Evolutionary conservation across 768 basidiomycete species (phyloP).

Genomic region (Suillus brevipes): DNA sequence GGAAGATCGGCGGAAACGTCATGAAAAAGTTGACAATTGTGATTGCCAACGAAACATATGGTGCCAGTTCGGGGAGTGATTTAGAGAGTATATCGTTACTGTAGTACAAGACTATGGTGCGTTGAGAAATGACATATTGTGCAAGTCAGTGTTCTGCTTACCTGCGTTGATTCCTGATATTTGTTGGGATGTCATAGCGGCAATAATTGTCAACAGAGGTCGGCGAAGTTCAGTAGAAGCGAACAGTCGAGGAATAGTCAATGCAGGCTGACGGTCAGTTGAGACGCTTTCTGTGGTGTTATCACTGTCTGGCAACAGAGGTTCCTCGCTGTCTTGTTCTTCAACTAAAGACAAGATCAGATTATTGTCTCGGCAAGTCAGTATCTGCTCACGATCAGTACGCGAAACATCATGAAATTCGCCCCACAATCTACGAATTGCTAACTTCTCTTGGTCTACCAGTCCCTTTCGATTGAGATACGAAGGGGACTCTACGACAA

Average conservation of each 20-base stretch:
- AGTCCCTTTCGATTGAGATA: conserved; percentile 58
- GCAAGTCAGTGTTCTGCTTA: conserved; percentile 22
- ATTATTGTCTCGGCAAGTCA: background rate
- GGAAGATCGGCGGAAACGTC: conserved; percentile 80
- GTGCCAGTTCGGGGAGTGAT: conserved; percentile 74
- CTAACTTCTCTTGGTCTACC: conserved; percentile 47
- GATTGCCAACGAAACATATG: conserved; percentile 82
- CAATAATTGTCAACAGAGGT: conserved; percentile 65
- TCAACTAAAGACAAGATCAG: conserved; percentile 19
- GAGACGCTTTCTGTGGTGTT: conserved; percentile 17
- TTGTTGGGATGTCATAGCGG: conserved; percentile 78
- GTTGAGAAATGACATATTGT: background rate
- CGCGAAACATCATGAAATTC: conserved; percentile 29
- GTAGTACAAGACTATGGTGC: conserved; percentile 75
- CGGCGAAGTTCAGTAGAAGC: conserved; percentile 52
- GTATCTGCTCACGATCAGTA: conserved; percentile 23
- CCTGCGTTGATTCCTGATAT: conserved; percentile 82
- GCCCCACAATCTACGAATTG: conserved; percentile 57
- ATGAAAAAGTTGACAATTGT: conserved; percentile 77
- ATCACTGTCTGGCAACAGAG: conserved; percentile 26
- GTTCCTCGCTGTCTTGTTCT: conserved; percentile 25
- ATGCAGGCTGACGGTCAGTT: conserved; percentile 28
- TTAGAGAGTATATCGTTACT: conserved; percentile 85
- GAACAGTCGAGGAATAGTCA: conserved; percentile 57
- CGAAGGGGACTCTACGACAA: conserved; percentile 70